Evolutionary conservation across 345 rosid genomes (phyloP).

Genomic region (Eucalyptus tenuipes): DNA sequence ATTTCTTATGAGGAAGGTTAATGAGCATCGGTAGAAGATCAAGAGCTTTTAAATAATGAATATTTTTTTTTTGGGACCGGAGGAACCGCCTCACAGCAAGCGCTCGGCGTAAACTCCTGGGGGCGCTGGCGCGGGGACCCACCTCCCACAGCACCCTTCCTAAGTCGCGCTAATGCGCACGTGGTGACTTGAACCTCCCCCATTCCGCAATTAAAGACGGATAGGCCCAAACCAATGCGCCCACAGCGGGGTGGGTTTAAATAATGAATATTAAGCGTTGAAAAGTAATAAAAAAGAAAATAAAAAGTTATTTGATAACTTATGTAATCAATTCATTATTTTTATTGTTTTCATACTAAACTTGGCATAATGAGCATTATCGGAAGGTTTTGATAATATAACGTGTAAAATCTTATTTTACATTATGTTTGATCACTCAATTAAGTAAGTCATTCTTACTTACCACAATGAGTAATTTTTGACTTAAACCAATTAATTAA

Average conservation of each 20-base stretch:
- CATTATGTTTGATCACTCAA: neutral
- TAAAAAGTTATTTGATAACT: neutral
- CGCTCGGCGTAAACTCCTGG: too few species aligned
- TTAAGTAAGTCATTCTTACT: neutral
- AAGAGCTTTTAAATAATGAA: neutral
- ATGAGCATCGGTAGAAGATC: neutral
- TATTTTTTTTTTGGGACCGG: too few species aligned
- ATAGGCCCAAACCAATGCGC: too few species aligned
- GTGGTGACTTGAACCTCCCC: too few species aligned
- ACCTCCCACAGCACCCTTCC: too few species aligned
- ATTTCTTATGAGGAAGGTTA: neutral
- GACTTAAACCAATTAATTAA: neutral
- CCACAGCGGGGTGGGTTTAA: too few species aligned
- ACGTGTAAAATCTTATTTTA: neutral
- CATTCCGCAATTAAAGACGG: too few species aligned
- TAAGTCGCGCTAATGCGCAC: too few species aligned
- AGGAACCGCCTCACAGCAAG: too few species aligned
- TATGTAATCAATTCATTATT: neutral
- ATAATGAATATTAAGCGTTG: neutral
- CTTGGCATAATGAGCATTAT: neutral
- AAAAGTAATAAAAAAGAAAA: neutral
- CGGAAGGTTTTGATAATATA: neutral
- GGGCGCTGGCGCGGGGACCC: too few species aligned
- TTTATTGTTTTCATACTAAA: neutral
- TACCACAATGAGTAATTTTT: neutral